These are phyloP conservation scores for Polysphondylium violaceum DNA, from an alignment of 78 protist genomes.

Conservation along the genomic window DNA sequence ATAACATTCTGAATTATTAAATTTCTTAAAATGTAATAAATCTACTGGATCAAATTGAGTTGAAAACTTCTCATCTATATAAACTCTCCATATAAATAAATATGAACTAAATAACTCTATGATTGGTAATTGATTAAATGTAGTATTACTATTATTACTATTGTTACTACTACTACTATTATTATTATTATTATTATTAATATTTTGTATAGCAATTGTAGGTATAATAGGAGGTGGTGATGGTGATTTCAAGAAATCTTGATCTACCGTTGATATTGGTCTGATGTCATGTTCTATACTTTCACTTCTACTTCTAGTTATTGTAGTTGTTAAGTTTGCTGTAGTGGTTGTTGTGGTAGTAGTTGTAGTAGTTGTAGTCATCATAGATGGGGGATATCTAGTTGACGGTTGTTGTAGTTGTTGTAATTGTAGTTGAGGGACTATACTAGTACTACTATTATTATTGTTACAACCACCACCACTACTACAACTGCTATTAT, in stretches of 20 bases:
- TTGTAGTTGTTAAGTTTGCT: not conserved
- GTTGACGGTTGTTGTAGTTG: not conserved
- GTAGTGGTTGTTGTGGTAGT: not conserved
- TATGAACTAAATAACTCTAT: conserved; percentile 43
- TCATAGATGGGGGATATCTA: not conserved
- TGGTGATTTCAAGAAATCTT: not conserved
- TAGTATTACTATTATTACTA: not conserved
- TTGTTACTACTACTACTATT: conserved; percentile 1
- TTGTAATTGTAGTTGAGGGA: not conserved
- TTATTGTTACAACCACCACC: not conserved
- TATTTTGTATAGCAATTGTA: too few relatives aligned
- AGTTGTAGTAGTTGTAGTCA: not conserved
- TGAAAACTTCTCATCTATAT: not conserved
- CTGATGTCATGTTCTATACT: not conserved
- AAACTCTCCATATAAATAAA: conserved; percentile 55
- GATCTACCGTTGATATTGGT: not conserved
- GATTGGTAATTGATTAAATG: not conserved
- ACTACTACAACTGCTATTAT: not conserved
- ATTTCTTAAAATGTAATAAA: conserved; percentile 22
- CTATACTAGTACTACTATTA: not conserved
- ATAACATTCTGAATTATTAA: conserved; percentile 42
- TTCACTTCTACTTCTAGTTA: not conserved
- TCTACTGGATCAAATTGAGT: conserved; percentile 48
- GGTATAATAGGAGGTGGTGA: too few relatives aligned
- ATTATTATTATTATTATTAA: not conserved